A percentile compares a stretch with the other conserved stretches of the same genome.
phyloP scores from a whole-genome alignment of 495 filamentous ascomycete species.

The Neurospora terricola region DNA sequence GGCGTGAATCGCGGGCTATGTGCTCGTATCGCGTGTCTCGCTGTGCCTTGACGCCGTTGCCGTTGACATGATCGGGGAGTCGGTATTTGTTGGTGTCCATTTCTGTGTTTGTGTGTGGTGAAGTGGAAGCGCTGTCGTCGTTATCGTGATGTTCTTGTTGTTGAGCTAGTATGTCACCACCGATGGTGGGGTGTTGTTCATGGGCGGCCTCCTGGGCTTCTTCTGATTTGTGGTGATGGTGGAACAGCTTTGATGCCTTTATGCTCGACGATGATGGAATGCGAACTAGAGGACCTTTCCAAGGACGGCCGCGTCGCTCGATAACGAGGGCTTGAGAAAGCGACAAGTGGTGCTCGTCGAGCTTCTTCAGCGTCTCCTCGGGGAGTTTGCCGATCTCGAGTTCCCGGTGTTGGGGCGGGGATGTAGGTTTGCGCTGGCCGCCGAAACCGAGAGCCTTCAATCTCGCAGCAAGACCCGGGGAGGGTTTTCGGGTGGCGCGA shows the following conservation, averaged over 20 bases:
- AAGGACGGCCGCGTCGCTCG: slow-evolving; percentile 52
- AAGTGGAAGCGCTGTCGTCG: not conserved
- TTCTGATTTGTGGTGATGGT: slow-evolving; percentile 8
- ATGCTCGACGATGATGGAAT: slow-evolving; percentile 27
- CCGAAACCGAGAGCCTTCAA: slow-evolving; percentile 62
- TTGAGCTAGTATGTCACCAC: not conserved
- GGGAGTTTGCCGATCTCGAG: slow-evolving; percentile 60
- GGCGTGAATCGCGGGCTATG: slow-evolving; percentile 33
- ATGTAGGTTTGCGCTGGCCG: slow-evolving; percentile 30
- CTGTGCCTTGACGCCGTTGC: slow-evolving; percentile 50
- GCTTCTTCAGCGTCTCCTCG: slow-evolving; percentile 58
- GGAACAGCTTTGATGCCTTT: slow-evolving; percentile 20
- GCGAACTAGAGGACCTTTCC: slow-evolving; percentile 43
- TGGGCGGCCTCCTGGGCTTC: slow-evolving; percentile 8
- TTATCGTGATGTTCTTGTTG: not conserved
- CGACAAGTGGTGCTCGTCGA: slow-evolving; percentile 53
- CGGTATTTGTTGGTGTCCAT: slow-evolving; percentile 58
- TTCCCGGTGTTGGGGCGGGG: slow-evolving; percentile 24
- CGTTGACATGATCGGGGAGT: slow-evolving; percentile 50
- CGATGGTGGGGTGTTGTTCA: not conserved
- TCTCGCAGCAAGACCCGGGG: slow-evolving; percentile 66
- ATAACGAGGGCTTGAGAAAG: slow-evolving; percentile 42
- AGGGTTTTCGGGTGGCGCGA: slow-evolving; percentile 42
- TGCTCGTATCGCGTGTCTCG: slow-evolving; percentile 41
- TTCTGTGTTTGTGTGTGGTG: slow-evolving; percentile 29